Conservation (phyloP, 2,329 filamentous ascomycete species). For the Fusarium sp. region DNA sequence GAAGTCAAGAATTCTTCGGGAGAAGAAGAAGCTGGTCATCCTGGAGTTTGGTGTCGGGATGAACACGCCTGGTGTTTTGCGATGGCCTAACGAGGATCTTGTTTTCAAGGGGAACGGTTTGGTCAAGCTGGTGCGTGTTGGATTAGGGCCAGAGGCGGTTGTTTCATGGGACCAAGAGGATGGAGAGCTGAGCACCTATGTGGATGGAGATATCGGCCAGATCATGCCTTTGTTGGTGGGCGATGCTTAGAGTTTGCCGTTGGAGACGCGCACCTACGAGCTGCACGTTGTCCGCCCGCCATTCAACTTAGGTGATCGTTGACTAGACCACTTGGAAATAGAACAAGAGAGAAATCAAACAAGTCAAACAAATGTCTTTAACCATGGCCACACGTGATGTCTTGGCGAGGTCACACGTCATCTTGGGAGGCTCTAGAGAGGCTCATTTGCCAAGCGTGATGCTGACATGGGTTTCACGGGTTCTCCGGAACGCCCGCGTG, state of each 20-base stretch:
- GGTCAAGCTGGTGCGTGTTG: conserved; percentile 33
- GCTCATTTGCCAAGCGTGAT: conserved; percentile 33
- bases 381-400: neutral
- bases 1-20: neutral
- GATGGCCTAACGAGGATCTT: conserved; percentile 42
- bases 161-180: conserved; percentile 38
- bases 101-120: conserved; percentile 15
- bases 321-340: neutral
- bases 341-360: neutral
- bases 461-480: neutral
- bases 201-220: conserved; percentile 32
- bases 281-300: neutral
- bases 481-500: conserved; percentile 29
- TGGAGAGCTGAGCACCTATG: conserved; percentile 29
- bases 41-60: conserved; percentile 38
- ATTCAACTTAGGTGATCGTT: too few species aligned
- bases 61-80: conserved; percentile 39
- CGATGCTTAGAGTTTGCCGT: neutral
- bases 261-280: neutral
- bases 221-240: conserved; percentile 5
- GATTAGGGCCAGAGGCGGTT: conserved; percentile 34
- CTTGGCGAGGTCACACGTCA: conserved; percentile 19
- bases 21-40: conserved; percentile 34
- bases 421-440: conserved; percentile 4
- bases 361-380: neutral